Base-by-base conservation (phyloP, 345 rosid species). In the Mangifera indica region DNA sequence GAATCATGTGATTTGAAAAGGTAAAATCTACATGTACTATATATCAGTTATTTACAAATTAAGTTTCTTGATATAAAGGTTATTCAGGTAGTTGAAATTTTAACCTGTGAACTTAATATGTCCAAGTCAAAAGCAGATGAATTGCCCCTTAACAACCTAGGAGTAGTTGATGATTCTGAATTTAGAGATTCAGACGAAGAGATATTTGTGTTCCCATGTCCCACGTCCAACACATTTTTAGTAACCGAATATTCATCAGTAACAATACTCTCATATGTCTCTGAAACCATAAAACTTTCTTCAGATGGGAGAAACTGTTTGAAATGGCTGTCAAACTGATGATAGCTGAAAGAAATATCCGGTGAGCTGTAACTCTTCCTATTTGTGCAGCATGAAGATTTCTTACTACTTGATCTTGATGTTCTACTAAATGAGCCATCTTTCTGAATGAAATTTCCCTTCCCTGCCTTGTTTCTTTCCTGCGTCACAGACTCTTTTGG, bases 381-480 rank as follows among this genome's bases (percentile, higher is more conserved):
- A 26, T 63, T 51, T 21, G 44, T 65, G 70, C 68, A 29, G 55
- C 45, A 74, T 49, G 78, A 72, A 55, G 85, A 74, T 60, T 81
- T 90, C 71, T 67, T 73, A 63, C 55, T 40, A 48, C 67, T 77
- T n/a, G 80, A 78, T 72, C 79, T 87, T 66, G 81, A 80, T 71
- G 74, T 82, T 77, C 80, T 81, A 55, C 83, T 74, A 59, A 79
- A 74, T 60, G 66, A 81, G 70, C 80, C 81, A 69, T 84, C 89
- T 40, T 74, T 66, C 34, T 72, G 80, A 73, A 59, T 77, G 59
- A 80, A 78, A 71, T 81, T 79, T 17, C 75, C 83, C 72, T 84
- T 85, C 63, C 75, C 72, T 51, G 69, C 69, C 80, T 83, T 87
- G 72, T 73, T 75, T 78, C 83, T 89, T 56, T 85, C 89, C 73